These are phyloP conservation scores for Rosa multiflora DNA, from an alignment of 306 rosid genomes.

Conservation along the genomic window DNA sequence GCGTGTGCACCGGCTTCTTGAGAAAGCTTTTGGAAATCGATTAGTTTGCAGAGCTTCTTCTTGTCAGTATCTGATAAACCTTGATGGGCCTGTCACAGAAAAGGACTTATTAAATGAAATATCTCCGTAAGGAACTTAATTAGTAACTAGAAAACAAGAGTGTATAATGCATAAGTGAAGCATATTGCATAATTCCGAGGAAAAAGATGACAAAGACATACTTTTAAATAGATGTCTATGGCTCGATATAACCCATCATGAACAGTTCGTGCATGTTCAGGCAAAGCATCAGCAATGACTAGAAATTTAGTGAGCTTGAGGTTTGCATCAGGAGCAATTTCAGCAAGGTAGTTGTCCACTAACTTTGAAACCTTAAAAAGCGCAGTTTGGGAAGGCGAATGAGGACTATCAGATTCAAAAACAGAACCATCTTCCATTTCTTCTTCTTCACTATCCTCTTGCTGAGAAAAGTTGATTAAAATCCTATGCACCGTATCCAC, in stretches of 20 bases:
- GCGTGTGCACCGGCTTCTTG: conserved; percentile 99
- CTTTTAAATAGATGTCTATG: conserved; percentile 85
- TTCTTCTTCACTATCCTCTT: conserved; percentile 94
- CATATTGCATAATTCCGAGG: conserved; percentile 8
- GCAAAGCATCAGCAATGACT: conserved; percentile 86
- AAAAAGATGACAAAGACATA: conserved; percentile 37
- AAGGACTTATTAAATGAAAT: background rate
- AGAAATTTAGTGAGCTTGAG: conserved; percentile 83
- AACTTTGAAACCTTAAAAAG: conserved; percentile 79
- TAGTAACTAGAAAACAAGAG: conserved; percentile 12
- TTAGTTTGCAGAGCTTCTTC: conserved; percentile 80
- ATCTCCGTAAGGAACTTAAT: background rate
- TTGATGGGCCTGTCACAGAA: conserved; percentile 78
- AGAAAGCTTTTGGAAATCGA: conserved; percentile 95
- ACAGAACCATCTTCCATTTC: conserved; percentile 80
- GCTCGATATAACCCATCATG: conserved; percentile 95
- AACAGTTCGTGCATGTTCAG: conserved; percentile 80
- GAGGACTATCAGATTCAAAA: conserved; percentile 89
- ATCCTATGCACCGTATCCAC: conserved; percentile 98
- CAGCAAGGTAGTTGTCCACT: conserved; percentile 93
- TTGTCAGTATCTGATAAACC: conserved; percentile 71
- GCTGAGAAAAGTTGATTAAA: conserved; percentile 84
- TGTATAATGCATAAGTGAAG: background rate
- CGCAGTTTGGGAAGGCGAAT: conserved; percentile 79
- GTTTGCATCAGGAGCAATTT: conserved; percentile 96